Base-by-base conservation (phyloP, 805 yeast species). In the Candida quercuum region DNA sequence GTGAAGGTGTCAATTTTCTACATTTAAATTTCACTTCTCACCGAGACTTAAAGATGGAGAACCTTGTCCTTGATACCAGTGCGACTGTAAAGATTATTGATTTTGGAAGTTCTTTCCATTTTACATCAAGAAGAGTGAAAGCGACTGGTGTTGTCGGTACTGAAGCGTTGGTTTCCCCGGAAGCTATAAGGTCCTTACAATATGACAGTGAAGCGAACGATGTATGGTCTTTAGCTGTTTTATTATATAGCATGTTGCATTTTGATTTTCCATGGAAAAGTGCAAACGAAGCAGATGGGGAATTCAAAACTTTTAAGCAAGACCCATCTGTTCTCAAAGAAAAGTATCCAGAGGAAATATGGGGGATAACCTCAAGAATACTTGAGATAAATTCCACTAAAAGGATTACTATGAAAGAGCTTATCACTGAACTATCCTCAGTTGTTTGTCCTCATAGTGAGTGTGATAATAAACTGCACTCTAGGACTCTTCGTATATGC, bases 101-200 rank as follows among this genome's bases (percentile, higher is more conserved):
- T 62, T 91, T 89, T 60, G 98, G 98, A 7, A 78, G 93, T 6
- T 93, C 97, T 0, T 83, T 83, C 15, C 77, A 78, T 61, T 77
- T 71, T 45, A 74, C 73, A 24, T 54, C 63, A 6, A 69, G 69
- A 33, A 69, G 74, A 16, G 72, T 77, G 7, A 61, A 67, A 35
- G 88, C 95, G 0, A 69, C 72, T 15, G 98, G 98, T 2, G 71
- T 87, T 10, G 94, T 87, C 9, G 98, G 99, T 6, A 83, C 95
- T 2, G 97, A 89, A 57, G 95, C 96, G 1, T 85, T 91, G 52
- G 66, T 88, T 39, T 89, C 96, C 0, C 98, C 98, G 0, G 98
- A 91, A 56, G 69, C 89, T 42, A 66, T 87, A n/a, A 64, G 67
- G 29, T 69, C 76, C 35, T 71, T 76, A 37, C 76, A 77, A 26